These are phyloP conservation scores for Coemansia sp. DNA, from an alignment of 192 early-diverging fungal genomes.

Conservation along the genomic window DNA sequence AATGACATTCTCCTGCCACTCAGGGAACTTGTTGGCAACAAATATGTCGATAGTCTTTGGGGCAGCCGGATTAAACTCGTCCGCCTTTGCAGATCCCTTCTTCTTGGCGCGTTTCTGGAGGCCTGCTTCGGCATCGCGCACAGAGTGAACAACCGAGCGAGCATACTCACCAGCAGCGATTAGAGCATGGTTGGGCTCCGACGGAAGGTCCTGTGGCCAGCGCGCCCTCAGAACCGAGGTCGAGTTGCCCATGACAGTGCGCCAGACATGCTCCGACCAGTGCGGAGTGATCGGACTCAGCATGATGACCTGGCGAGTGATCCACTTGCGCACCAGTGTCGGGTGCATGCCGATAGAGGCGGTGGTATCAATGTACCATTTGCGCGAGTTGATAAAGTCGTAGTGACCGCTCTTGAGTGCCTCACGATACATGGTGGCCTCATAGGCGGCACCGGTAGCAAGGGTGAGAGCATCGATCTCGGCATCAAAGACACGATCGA, in stretches of 20 bases:
- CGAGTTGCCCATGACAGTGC: slow-evolving; percentile 69
- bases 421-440: slow-evolving; percentile 82
- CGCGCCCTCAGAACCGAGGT: slow-evolving; percentile 66
- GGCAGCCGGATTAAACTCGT: slow-evolving; percentile 56
- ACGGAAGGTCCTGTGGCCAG: slow-evolving; percentile 59
- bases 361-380: slow-evolving; percentile 84
- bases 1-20: slow-evolving; percentile 84
- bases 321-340: slow-evolving; percentile 78
- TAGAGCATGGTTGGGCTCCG: slow-evolving; percentile 65
- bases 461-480: slow-evolving; percentile 79
- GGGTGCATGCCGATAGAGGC: slow-evolving; percentile 75
- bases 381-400: slow-evolving; percentile 81
- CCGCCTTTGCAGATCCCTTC: slow-evolving; percentile 63
- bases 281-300: slow-evolving; percentile 90
- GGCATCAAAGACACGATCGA: slow-evolving; percentile 85
- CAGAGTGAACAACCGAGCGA: slow-evolving; percentile 64
- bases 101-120: slow-evolving; percentile 66
- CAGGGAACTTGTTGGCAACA: slow-evolving; percentile 81
- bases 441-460: slow-evolving; percentile 70
- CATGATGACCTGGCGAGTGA: slow-evolving; percentile 80
- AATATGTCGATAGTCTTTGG: slow-evolving; percentile 76
- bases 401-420: slow-evolving; percentile 89
- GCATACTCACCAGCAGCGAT: slow-evolving; percentile 79
- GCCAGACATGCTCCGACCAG: slow-evolving; percentile 93
- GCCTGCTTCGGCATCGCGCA: slow-evolving; percentile 74